Conservation (phyloP, 306 rosid genomes). For the Lathyrus aphaca region DNA sequence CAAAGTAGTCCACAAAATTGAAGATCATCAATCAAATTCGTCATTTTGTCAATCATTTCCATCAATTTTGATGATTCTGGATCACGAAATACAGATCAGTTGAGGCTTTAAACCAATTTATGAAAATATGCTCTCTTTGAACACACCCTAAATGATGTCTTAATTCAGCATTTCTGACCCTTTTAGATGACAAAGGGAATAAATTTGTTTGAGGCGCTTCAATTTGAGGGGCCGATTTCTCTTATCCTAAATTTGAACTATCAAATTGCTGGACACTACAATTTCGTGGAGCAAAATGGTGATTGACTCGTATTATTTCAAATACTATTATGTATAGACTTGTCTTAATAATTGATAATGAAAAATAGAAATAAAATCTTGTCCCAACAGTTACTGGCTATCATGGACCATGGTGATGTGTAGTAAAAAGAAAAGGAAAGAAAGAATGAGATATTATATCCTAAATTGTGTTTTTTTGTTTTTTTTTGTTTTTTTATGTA, state of each 20-base stretch:
- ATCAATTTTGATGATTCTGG: neutral
- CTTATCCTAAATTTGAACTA: slow-evolving; percentile 1
- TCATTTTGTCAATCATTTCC: neutral
- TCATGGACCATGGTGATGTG: neutral
- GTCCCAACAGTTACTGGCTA: neutral
- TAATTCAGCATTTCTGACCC: neutral
- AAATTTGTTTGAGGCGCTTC: neutral
- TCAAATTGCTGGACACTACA: neutral
- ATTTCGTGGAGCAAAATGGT: neutral
- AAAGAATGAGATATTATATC: neutral
- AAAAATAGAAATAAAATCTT: neutral
- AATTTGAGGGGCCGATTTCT: neutral
- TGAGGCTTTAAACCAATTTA: neutral
- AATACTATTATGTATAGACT: neutral
- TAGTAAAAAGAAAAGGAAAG: neutral
- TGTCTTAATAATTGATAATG: neutral
- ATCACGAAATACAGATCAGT: neutral
- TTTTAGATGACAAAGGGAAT: neutral
- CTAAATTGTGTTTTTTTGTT: no score
- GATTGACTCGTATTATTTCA: neutral
- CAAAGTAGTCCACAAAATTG: neutral
- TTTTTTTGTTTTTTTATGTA: neutral
- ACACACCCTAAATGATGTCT: neutral
- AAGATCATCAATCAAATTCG: neutral
- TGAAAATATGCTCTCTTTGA: neutral